phyloP scores from a whole-genome alignment of 345 rosid genomes.

The Eutrema heterophyllum region DNA sequence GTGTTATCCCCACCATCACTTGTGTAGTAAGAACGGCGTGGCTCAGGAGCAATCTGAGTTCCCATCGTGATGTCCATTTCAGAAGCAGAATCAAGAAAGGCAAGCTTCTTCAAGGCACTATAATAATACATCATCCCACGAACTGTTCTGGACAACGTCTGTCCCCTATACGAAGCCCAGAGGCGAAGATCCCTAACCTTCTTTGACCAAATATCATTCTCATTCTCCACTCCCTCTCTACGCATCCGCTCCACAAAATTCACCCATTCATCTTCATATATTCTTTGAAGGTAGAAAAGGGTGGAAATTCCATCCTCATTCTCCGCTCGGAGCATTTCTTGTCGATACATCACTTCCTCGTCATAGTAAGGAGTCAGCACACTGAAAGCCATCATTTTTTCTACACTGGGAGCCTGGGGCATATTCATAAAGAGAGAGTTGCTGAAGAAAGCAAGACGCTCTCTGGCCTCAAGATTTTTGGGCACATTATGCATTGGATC shows the following conservation, averaged over 20 bases:
- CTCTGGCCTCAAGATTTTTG: constrained; percentile 71
- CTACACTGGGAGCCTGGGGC: constrained; percentile 82
- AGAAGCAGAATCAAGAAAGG: constrained; percentile 82
- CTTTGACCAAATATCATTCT: constrained; percentile 60
- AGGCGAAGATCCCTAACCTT: constrained; percentile 75
- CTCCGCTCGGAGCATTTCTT: constrained; percentile 58
- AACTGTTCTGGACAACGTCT: constrained; percentile 87
- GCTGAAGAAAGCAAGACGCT: constrained; percentile 86
- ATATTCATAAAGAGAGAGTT: constrained; percentile 94
- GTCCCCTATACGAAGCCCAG: constrained; percentile 96
- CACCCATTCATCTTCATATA: constrained; percentile 84
- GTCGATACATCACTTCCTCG: constrained; percentile 72
- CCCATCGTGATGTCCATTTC: constrained; percentile 76
- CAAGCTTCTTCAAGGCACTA: constrained; percentile 79
- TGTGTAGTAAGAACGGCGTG: constrained; percentile 27
- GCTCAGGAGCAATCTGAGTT: constrained; percentile 32
- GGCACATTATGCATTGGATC: constrained; percentile 88
- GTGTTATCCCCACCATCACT: constrained; percentile 30
- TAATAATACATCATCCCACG: constrained; percentile 92
- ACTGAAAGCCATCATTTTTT: constrained; percentile 95
- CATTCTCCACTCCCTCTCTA: constrained; percentile 70
- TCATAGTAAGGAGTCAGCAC: constrained; percentile 88
- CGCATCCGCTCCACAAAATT: constrained; percentile 85
- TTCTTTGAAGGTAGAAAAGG: constrained; percentile 76
- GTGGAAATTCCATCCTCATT: constrained; percentile 93